A percentile compares a stretch with the other conserved stretches of the same genome.
Conservation (phyloP, 306 rosid species). For the Abrus precatorius region DNA sequence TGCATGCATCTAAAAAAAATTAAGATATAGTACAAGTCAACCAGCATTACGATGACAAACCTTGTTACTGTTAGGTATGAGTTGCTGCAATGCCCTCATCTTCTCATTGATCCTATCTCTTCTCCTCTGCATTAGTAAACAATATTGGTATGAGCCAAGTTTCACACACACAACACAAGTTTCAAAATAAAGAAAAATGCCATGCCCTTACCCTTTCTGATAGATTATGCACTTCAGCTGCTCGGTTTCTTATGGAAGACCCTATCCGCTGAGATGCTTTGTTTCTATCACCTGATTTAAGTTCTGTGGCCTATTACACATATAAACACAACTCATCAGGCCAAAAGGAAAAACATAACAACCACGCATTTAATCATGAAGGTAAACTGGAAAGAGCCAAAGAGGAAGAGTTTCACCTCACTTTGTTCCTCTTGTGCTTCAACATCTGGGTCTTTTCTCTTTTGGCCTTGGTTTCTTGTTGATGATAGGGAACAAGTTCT, state of each 20-base stretch:
- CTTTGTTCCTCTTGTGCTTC: constrained; percentile 85
- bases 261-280: constrained; percentile 65
- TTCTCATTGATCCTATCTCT: constrained; percentile 95
- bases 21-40: not conserved
- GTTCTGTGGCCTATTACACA: constrained; percentile 65
- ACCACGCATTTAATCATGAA: constrained; percentile 14
- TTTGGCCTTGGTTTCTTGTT: constrained; percentile 62
- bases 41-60: constrained; percentile 52
- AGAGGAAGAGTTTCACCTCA: constrained; percentile 60
- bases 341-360: not conserved
- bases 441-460: constrained; percentile 71
- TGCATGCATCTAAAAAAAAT: constrained; percentile 27
- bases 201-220: constrained; percentile 79
- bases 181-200: constrained; percentile 33
- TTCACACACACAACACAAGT: not conserved
- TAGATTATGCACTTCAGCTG: constrained; percentile 88
- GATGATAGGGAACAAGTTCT: constrained; percentile 67
- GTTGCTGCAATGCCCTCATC: constrained; percentile 89
- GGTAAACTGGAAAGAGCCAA: not conserved
- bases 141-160: constrained; percentile 1
- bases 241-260: constrained; percentile 71
- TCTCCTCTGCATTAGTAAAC: constrained; percentile 64
- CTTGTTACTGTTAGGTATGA: constrained; percentile 91
- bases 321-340: constrained; percentile 24
- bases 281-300: constrained; percentile 63